A percentile compares a stretch with the other conserved stretches of the same genome.
Evolutionary conservation across 768 basidiomycete genomes (phyloP).

Genomic region (Exsudoporus frostii): DNA sequence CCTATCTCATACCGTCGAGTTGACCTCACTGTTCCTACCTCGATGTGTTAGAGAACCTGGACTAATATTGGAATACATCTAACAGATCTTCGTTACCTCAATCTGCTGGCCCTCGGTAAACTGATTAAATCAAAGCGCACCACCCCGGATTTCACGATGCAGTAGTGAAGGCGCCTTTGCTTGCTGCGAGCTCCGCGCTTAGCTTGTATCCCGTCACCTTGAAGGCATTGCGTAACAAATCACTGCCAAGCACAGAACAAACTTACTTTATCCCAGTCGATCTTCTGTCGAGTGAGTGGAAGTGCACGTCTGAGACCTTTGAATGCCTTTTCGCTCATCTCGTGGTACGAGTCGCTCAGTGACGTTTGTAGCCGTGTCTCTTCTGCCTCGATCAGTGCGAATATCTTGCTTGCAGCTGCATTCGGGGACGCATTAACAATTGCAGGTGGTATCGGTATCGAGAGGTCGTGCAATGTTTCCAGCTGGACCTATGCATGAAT

Average conservation of each 20-base stretch:
- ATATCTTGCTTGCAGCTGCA: conserved; percentile 62
- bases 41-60: neutral
- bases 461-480: conserved; percentile 64
- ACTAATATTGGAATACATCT: neutral
- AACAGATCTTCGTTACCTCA: conserved; percentile 7
- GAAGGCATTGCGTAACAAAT: neutral
- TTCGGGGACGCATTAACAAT: conserved; percentile 49
- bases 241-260: neutral
- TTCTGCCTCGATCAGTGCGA: conserved; percentile 80
- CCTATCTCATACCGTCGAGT: neutral
- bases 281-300: conserved; percentile 87
- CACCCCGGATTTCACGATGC: conserved; percentile 18
- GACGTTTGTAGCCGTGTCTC: conserved; percentile 77
- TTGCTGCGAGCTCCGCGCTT: conserved; percentile 70
- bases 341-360: conserved; percentile 78
- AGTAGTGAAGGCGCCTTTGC: conserved; percentile 50
- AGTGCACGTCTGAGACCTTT: conserved; percentile 85
- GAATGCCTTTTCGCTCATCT: conserved; percentile 93
- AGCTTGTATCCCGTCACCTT: conserved; percentile 65
- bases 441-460: conserved; percentile 60
- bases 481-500: conserved; percentile 74
- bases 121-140: neutral
- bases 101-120: neutral
- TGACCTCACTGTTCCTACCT: neutral
- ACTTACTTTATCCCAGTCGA: conserved; percentile 92